phyloP scores from a whole-genome alignment of 257 asterid species.

The Solanum lycopersicoides region DNA sequence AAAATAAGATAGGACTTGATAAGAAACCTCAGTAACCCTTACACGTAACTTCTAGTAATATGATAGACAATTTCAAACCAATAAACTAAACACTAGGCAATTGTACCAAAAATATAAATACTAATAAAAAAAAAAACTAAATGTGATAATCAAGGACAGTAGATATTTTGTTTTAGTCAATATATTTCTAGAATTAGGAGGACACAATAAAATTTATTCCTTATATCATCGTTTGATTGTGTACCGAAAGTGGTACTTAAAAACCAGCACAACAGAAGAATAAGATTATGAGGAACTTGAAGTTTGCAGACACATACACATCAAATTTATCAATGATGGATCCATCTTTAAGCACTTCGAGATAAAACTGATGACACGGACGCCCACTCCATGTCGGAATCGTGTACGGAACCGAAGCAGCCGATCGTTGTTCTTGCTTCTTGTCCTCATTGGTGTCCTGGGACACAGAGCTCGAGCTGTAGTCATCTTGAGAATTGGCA shows the following conservation, averaged over 20 bases:
- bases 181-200: neutral
- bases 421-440: slow-evolving; percentile 15
- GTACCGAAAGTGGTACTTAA: neutral
- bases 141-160: neutral
- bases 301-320: slow-evolving; percentile 28
- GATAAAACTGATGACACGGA: slow-evolving; percentile 53
- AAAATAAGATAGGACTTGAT: neutral
- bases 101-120: neutral
- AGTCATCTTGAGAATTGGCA: slow-evolving; percentile 3
- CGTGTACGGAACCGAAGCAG: slow-evolving; percentile 52
- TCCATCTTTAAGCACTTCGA: slow-evolving; percentile 86
- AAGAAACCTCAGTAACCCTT: neutral
- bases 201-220: neutral
- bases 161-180: neutral
- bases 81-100: neutral
- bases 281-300: neutral
- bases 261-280: neutral
- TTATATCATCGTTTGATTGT: neutral
- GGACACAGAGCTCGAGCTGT: slow-evolving; percentile 1
- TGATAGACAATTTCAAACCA: neutral
- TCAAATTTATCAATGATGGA: slow-evolving; percentile 57
- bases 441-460: slow-evolving; percentile 6
- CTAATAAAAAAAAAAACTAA: neutral
- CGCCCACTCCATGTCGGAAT: slow-evolving; percentile 76
- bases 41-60: neutral